phyloP scores from a whole-genome alignment of 257 asterid genomes.

The Solanum sitiens region DNA sequence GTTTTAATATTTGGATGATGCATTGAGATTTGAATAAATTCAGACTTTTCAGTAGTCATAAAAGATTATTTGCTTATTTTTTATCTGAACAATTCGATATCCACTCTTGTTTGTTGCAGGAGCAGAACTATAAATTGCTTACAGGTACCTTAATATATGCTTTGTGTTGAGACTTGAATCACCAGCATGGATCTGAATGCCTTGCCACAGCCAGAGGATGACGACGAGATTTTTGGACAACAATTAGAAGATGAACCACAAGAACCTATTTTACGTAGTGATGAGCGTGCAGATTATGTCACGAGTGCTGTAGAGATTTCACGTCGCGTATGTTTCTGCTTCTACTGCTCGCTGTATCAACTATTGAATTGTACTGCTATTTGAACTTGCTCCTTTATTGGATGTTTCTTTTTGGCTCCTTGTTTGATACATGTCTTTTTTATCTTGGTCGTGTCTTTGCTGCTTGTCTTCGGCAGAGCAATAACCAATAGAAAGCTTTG shows the following conservation, averaged over 20 bases:
- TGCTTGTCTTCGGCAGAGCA: not conserved
- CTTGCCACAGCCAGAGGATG: constrained; percentile 89
- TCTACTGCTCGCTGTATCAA: constrained; percentile 4
- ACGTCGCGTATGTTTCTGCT: constrained; percentile 44
- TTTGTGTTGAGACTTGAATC: constrained; percentile 37
- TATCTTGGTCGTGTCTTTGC: not conserved
- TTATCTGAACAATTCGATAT: not conserved
- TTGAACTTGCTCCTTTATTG: not conserved
- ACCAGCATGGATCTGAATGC: constrained; percentile 94
- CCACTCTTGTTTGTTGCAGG: not conserved
- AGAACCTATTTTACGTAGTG: constrained; percentile 26
- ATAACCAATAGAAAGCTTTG: not conserved
- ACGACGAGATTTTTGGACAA: constrained; percentile 52
- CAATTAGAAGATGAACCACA: constrained; percentile 60
- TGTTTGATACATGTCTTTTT: not conserved
- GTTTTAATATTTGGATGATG: not conserved
- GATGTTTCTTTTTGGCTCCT: not conserved
- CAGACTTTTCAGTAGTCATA: not conserved
- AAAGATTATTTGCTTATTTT: not conserved
- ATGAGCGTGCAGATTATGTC: constrained; percentile 38
- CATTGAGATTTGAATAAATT: not conserved
- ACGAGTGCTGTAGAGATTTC: constrained; percentile 37
- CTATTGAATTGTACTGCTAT: not conserved
- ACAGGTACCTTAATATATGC: constrained; percentile 21
- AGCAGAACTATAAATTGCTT: not conserved